phyloP scores from a whole-genome alignment of 768 basidiomycete genomes.

The Termitomyces sp. region DNA sequence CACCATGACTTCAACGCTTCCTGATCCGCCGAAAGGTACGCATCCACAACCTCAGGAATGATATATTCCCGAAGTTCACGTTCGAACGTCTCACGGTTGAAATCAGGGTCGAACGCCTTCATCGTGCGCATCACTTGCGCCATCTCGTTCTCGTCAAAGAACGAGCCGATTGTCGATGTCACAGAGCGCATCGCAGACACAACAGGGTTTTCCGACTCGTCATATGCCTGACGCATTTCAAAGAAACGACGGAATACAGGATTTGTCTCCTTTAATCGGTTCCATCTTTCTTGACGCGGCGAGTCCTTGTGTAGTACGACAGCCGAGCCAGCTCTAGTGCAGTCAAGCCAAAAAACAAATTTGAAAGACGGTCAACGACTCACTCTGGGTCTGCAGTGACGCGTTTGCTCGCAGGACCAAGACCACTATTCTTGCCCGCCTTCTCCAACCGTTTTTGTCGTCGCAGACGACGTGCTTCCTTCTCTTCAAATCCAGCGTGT shows the following conservation, averaged over 20 bases:
- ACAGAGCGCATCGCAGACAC: constrained; percentile 78
- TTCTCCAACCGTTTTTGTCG: constrained; percentile 80
- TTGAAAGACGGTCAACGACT: constrained; percentile 24
- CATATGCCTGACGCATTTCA: constrained; percentile 65
- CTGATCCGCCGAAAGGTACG: constrained; percentile 87
- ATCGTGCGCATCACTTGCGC: constrained; percentile 91
- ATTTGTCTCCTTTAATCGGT: constrained; percentile 73
- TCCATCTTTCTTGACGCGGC: constrained; percentile 77
- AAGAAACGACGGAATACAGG: constrained; percentile 63
- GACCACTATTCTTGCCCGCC: constrained; percentile 68
- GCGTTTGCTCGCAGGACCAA: constrained; percentile 44
- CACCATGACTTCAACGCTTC: constrained; percentile 89
- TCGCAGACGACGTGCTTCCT: constrained; percentile 80
- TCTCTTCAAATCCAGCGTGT: constrained; percentile 95
- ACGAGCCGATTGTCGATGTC: constrained; percentile 80
- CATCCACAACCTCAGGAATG: constrained; percentile 95
- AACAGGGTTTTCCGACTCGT: constrained; percentile 92
- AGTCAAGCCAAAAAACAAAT: neutral
- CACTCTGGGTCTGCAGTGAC: constrained; percentile 80
- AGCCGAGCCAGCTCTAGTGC: constrained; percentile 74
- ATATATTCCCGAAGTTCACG: constrained; percentile 94
- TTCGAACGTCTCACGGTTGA: constrained; percentile 83
- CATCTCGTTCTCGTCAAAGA: constrained; percentile 97
- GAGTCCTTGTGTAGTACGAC: constrained; percentile 84
- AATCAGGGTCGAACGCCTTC: constrained; percentile 84